Conservation (phyloP, 805 yeast species). For the Spathaspora boniae region DNA sequence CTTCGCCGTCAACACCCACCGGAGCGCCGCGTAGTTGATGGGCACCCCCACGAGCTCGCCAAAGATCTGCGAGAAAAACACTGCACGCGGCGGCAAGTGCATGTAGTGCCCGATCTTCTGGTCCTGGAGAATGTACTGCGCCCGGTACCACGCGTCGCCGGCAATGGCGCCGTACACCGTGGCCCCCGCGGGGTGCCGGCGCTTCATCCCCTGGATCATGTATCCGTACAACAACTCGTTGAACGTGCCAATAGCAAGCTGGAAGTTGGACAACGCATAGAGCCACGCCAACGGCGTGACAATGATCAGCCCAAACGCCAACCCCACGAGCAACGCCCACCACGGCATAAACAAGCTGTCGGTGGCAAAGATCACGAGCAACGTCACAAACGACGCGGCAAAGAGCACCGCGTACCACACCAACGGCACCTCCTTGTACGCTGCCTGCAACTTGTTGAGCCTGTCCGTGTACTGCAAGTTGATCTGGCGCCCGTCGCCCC, state of each 20-base stretch:
- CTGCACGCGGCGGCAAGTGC: conserved; percentile 45
- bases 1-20: conserved; percentile 41
- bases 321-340: conserved; percentile 40
- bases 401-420: conserved; percentile 39
- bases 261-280: conserved; percentile 50
- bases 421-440: conserved; percentile 38
- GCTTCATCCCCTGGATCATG: conserved; percentile 29
- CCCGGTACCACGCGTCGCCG: conserved; percentile 39
- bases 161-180: conserved; percentile 44
- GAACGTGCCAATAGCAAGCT: conserved; percentile 46
- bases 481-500: conserved; percentile 4
- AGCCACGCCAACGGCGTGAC: conserved; percentile 46
- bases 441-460: conserved; percentile 35
- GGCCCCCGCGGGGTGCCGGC: conserved; percentile 44
- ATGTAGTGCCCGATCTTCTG: conserved; percentile 49
- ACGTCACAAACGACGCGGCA: conserved; percentile 25
- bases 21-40: conserved; percentile 41
- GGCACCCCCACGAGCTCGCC: conserved; percentile 50
- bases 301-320: conserved; percentile 38
- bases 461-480: conserved; percentile 29
- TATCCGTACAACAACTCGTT: conserved; percentile 45
- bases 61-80: conserved; percentile 46
- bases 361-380: conserved; percentile 28
- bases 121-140: conserved; percentile 16
- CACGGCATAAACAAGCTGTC: conserved; percentile 32